phyloP scores from a whole-genome alignment of 805 yeast genomes.

The Candida palmyrensis region DNA sequence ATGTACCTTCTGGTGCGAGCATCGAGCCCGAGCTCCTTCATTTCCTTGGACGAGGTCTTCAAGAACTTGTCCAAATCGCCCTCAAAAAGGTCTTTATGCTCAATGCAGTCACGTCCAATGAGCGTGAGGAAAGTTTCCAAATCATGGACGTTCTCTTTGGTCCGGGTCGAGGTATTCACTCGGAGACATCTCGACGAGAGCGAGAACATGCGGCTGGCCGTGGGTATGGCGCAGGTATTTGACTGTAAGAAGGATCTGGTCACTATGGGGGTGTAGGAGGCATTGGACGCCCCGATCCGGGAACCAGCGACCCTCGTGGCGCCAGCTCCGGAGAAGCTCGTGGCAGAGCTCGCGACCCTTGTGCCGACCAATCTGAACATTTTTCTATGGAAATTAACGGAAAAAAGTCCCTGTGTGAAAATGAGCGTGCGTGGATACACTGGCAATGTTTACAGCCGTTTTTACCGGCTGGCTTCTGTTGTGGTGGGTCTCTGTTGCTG shows the following conservation, averaged over 20 bases:
- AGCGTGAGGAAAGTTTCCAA: constrained; percentile 65
- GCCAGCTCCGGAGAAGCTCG: neutral
- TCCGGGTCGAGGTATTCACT: constrained; percentile 50
- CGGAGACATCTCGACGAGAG: constrained; percentile 15
- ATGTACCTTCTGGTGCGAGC: constrained; percentile 68
- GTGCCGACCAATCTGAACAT: too few relatives aligned
- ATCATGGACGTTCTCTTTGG: constrained; percentile 48
- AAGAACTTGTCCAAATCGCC: constrained; percentile 56
- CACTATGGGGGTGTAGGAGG: too few relatives aligned
- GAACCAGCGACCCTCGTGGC: neutral
- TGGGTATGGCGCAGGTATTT: too few relatives aligned
- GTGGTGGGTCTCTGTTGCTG: too few relatives aligned
- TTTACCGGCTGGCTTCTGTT: too few relatives aligned
- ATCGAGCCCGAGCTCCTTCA: constrained; percentile 79
- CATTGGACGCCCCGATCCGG: neutral
- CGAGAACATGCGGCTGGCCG: too few relatives aligned
- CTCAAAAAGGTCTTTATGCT: constrained; percentile 64
- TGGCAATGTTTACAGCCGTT: too few relatives aligned
- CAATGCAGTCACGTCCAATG: constrained; percentile 73
- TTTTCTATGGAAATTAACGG: too few relatives aligned
- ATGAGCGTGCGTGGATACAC: too few relatives aligned
- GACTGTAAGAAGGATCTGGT: too few relatives aligned
- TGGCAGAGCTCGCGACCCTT: neutral
- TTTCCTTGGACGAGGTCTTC: constrained; percentile 42
- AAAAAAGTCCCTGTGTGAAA: too few relatives aligned